Conservation (phyloP, 345 rosid genomes). For the Hirschfeldia incana region DNA sequence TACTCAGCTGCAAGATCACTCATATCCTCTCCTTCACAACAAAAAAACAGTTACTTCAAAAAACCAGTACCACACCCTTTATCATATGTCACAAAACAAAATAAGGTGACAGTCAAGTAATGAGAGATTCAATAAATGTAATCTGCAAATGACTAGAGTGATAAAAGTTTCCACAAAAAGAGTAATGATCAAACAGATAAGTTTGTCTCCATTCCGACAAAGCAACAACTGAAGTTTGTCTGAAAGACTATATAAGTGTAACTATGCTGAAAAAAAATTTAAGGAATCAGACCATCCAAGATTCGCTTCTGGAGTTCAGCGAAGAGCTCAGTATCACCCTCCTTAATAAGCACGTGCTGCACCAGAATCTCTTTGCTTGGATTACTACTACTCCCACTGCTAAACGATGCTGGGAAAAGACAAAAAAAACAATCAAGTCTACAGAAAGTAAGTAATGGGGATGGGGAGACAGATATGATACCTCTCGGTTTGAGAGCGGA, state of each 20-base stretch:
- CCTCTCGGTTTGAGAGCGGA: conserved; percentile 40
- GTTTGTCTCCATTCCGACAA: background rate
- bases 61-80: too few relatives aligned
- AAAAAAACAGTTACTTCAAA: conserved; percentile 23
- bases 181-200: too few relatives aligned
- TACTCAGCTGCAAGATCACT: conserved; percentile 82
- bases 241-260: too few relatives aligned
- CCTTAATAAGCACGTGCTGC: conserved; percentile 86
- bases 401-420: conserved; percentile 58
- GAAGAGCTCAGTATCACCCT: conserved; percentile 62
- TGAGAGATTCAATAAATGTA: too few relatives aligned
- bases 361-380: conserved; percentile 65
- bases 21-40: conserved; percentile 79
- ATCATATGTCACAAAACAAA: too few relatives aligned
- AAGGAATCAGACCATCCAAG: conserved; percentile 49
- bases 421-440: background rate
- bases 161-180: background rate
- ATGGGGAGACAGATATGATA: too few relatives aligned
- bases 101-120: too few relatives aligned
- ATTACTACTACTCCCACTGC: conserved; percentile 49
- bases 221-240: background rate
- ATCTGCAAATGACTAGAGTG: background rate
- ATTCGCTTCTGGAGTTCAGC: conserved; percentile 58
- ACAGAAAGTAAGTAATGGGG: background rate
- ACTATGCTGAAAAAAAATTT: background rate